phyloP scores from a whole-genome alignment of 2,329 filamentous ascomycete genomes.

The Trichophaea hybrida region DNA sequence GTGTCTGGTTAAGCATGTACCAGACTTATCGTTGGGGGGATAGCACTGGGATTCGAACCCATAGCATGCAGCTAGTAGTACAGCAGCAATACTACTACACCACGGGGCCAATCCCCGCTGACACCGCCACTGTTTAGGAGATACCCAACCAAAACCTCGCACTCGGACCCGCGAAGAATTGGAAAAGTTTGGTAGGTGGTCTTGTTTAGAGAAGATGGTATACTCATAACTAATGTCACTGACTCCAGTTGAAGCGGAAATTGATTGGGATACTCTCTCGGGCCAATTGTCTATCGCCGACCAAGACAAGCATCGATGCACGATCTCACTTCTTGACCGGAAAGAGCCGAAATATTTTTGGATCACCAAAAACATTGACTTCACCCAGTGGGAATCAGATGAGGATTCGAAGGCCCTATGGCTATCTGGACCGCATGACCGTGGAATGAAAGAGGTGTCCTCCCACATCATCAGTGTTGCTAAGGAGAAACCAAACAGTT shows the following conservation, averaged over 20 bases:
- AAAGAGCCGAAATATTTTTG: neutral
- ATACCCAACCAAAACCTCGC: neutral
- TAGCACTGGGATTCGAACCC: too few species aligned
- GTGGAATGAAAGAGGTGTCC: neutral
- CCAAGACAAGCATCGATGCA: neutral
- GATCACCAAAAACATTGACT: too few species aligned
- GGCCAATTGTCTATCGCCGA: neutral
- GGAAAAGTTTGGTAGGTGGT: too few species aligned
- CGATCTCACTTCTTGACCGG: neutral
- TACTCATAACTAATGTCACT: neutral
- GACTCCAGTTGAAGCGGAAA: neutral
- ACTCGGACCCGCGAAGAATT: neutral
- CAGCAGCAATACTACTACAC: too few species aligned
- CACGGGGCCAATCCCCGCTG: too few species aligned
- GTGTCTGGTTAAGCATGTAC: too few species aligned
- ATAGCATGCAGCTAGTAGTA: too few species aligned
- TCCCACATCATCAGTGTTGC: neutral
- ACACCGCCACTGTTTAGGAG: neutral
- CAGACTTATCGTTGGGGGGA: too few species aligned
- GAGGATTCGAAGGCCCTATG: neutral
- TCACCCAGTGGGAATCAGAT: neutral
- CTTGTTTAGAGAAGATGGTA: neutral
- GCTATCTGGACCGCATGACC: neutral
- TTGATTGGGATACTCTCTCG: neutral
- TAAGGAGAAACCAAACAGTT: neutral